A percentile compares a stretch with the other conserved stretches of the same genome.
These are phyloP conservation scores for Pseudoscleropodium purum DNA, from an alignment of 225 moss, liverwort and hornwort species.

Conservation along the genomic window DNA sequence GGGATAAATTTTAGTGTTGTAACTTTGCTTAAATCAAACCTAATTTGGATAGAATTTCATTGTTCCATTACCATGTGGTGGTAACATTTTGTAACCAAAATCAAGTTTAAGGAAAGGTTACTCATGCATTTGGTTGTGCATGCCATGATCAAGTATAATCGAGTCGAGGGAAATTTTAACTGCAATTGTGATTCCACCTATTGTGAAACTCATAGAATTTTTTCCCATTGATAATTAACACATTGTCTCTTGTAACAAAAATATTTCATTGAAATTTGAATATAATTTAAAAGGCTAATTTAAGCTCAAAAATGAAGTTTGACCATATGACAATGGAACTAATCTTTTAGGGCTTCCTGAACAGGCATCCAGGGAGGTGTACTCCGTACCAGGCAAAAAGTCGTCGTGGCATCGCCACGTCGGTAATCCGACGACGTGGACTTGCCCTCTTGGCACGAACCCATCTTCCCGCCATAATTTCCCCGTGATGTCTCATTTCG, in stretches of 20 bases:
- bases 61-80: neutral
- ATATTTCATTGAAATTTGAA: neutral
- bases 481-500: neutral
- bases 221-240: neutral
- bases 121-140: neutral
- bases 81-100: neutral
- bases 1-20: no score
- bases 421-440: neutral
- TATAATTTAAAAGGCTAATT: neutral
- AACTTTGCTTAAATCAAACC: no score
- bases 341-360: neutral
- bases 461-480: neutral
- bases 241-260: neutral
- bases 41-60: no score
- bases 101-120: rapidly evolving
- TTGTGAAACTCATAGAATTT: neutral
- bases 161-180: neutral
- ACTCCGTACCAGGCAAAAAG: neutral
- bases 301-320: neutral
- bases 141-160: neutral
- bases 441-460: neutral
- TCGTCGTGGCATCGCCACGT: neutral
- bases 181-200: neutral
- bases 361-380: no score
- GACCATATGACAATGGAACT: neutral